phyloP scores from a whole-genome alignment of 2,329 filamentous ascomycete species.

The Drechslerella stenobrocha region DNA sequence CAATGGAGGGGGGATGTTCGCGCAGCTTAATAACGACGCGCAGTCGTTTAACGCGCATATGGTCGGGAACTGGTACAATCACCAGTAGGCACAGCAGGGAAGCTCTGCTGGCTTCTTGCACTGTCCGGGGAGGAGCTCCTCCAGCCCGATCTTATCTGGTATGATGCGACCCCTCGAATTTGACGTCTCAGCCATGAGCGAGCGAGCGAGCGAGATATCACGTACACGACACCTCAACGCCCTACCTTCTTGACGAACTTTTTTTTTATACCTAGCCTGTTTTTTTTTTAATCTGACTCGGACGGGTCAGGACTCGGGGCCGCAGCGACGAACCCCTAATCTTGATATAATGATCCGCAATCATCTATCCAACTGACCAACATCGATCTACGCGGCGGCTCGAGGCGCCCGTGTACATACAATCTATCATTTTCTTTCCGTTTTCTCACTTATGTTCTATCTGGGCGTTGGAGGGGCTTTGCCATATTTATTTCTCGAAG shows the following conservation, averaged over 20 bases:
- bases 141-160: slow-evolving; percentile 12
- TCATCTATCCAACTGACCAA: neutral
- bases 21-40: slow-evolving; percentile 38
- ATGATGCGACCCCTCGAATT: slow-evolving; percentile 8
- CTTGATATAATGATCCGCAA: neutral
- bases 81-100: slow-evolving; percentile 21
- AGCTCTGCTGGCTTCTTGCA: no score
- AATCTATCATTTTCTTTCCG: slow-evolving; percentile 6
- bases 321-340: slow-evolving; percentile 19
- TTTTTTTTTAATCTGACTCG: neutral
- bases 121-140: no score
- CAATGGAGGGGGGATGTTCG: slow-evolving; percentile 31
- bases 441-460: slow-evolving; percentile 24
- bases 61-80: slow-evolving; percentile 48
- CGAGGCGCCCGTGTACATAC: slow-evolving; percentile 47
- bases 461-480: slow-evolving; percentile 47
- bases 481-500: slow-evolving; percentile 2
- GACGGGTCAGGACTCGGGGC: slow-evolving; percentile 4
- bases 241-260: slow-evolving; percentile 10
- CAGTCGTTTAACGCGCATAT: slow-evolving; percentile 47
- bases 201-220: neutral
- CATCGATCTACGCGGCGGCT: slow-evolving; percentile 39
- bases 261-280: slow-evolving; percentile 5
- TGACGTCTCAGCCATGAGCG: no score
- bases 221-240: slow-evolving; percentile 20